Evolutionary conservation across 345 rosid species (phyloP).

Genomic region (Abelmoschus esculentus): DNA sequence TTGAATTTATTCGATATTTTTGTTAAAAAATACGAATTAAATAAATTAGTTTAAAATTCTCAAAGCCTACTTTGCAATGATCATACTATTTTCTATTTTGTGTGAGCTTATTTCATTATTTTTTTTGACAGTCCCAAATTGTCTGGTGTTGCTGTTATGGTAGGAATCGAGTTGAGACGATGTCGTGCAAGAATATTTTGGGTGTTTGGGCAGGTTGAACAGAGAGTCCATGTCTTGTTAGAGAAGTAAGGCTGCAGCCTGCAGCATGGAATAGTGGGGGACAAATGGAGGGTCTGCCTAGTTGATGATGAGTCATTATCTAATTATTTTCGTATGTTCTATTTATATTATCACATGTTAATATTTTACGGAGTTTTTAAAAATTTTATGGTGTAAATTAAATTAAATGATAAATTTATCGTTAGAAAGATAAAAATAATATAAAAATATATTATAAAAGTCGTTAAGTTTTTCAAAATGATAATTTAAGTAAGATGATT

Average conservation of each 20-base stretch:
- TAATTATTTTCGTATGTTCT: neutral
- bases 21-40: neutral
- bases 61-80: neutral
- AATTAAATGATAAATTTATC: too few species aligned
- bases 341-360: too few species aligned
- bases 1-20: neutral
- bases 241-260: constrained; percentile 5
- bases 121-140: neutral
- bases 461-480: too few species aligned
- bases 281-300: constrained; percentile 23
- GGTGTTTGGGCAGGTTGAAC: neutral
- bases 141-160: neutral
- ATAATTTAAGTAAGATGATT: too few species aligned
- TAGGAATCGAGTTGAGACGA: constrained; percentile 4
- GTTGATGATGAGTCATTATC: constrained; percentile 19
- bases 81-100: neutral
- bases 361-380: too few species aligned
- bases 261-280: constrained; percentile 13
- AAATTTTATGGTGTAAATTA: too few species aligned
- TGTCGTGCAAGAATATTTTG: neutral
- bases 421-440: too few species aligned
- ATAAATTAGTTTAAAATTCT: too few species aligned
- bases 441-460: too few species aligned
- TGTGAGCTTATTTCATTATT: neutral
- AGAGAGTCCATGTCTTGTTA: constrained; percentile 9